Evolutionary conservation across 768 basidiomycete genomes (phyloP).

Genomic region (Russula lepida): DNA sequence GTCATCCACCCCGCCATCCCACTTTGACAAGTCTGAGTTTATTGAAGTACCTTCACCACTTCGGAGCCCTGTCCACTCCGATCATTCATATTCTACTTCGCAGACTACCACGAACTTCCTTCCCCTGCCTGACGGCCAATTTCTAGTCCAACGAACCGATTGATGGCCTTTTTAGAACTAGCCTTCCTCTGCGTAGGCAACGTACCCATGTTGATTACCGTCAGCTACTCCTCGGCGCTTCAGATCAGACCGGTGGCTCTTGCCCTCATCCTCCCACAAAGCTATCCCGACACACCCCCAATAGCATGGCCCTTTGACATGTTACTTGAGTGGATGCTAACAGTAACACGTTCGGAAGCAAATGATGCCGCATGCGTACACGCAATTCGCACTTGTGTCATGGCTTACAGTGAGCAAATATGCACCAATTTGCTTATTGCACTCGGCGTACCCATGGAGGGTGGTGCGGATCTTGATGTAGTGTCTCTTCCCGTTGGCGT

Average conservation of each 20-base stretch:
- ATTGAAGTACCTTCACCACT: not conserved
- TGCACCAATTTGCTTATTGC: slow-evolving; percentile 19
- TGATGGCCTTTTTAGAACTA: slow-evolving; percentile 21
- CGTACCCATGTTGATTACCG: not conserved
- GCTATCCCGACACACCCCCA: slow-evolving; percentile 1
- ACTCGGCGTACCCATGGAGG: slow-evolving; percentile 22
- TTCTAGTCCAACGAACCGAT: slow-evolving; percentile 20
- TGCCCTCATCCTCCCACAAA: not conserved
- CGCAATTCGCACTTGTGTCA: slow-evolving; percentile 18
- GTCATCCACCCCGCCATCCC: slow-evolving; percentile 9
- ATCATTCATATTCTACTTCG: not conserved
- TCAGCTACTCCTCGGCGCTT: not conserved
- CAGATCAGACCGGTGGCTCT: not conserved
- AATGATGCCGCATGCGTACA: slow-evolving; percentile 18
- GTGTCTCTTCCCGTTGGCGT: slow-evolving; percentile 10
- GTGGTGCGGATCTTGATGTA: slow-evolving; percentile 15
- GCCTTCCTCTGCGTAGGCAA: slow-evolving; percentile 17
- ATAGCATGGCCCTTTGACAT: slow-evolving; percentile 15
- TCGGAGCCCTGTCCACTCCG: not conserved
- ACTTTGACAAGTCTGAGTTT: not conserved
- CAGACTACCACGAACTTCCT: not conserved
- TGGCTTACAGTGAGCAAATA: slow-evolving; percentile 21
- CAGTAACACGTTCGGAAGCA: slow-evolving; percentile 12
- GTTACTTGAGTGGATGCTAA: slow-evolving; percentile 21
- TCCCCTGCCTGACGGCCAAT: slow-evolving; percentile 17